Evolutionary conservation across 169 alveolate genomes (phyloP), one percentile per base, ranked within the genome.

Genomic region (Eimeria sp.): DNA sequence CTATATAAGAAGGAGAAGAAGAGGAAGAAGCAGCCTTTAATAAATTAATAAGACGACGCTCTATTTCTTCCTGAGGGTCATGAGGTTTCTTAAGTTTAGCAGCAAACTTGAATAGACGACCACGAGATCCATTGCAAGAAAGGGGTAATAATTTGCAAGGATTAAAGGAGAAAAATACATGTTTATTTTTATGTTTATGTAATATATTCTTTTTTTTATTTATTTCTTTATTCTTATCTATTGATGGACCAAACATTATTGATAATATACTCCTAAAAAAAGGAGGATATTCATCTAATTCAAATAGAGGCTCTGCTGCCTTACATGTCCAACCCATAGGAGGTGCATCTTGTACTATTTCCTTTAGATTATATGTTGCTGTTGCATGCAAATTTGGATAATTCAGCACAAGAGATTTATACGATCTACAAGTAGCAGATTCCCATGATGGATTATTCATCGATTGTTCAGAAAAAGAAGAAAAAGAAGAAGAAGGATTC

Each of bases 41-140:
- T 6, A 87, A 40, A 16, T 25, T 47, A 5, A 82, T 61, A 14
- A 87, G 63, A 6, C 63, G 82, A 27, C 82, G 93, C 4, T 87
- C 47, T 47, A 87, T 87, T 54, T 87, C 93, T 67, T 87, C 93
- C 4, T 87, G 76, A 20, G 82, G 82, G 47, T 58, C 63, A 18
- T 87, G n/a, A 18, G 78, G 93, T 20, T 40, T 87, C 18, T 87
- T 65, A 18, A 87, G 93, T 45, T 65, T 87, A 13, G 93, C 93
- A 40, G 93, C 93, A n/a, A 87, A 87, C 20, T 87, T 87, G 83
- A 61, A 87, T 22, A 87, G 93, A 10, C 93, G 93, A 67, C 93
- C 93, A 49, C 93, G 93, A 6, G 93, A 61, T 47, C 93, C 93
- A 25, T 63, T 47, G 83, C 93, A 87, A 40, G 83, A 63, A 76